phyloP scores from a whole-genome alignment of 805 yeast species.

The Candida taoyuanica region DNA sequence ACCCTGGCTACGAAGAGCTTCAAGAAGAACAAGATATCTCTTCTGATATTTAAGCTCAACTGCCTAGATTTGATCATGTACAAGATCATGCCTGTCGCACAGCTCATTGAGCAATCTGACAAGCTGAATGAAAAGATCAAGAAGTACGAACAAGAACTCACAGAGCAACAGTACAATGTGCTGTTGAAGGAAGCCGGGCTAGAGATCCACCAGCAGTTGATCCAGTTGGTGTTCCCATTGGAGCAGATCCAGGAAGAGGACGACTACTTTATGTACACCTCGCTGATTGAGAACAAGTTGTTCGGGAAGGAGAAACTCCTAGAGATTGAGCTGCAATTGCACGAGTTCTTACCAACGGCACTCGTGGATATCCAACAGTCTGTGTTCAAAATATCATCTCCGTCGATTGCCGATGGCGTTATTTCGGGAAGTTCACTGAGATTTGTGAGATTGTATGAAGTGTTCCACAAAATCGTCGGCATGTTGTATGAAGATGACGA shows the following conservation, averaged over 20 bases:
- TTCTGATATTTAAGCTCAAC: constrained; percentile 47
- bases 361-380: constrained; percentile 55
- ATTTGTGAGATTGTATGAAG: constrained; percentile 40
- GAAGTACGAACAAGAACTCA: constrained; percentile 35
- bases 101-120: constrained; percentile 31
- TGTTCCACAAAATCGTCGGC: constrained; percentile 32
- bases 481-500: constrained; percentile 33
- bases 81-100: constrained; percentile 45
- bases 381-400: constrained; percentile 58
- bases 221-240: constrained; percentile 69
- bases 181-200: constrained; percentile 51
- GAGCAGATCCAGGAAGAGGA: constrained; percentile 47
- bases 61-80: constrained; percentile 55
- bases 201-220: constrained; percentile 54
- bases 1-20: constrained; percentile 27
- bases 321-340: constrained; percentile 41
- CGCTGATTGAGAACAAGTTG: constrained; percentile 57
- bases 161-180: constrained; percentile 40
- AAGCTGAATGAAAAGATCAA: constrained; percentile 31
- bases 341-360: constrained; percentile 53
- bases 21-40: constrained; percentile 15
- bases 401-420: constrained; percentile 53
- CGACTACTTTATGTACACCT: constrained; percentile 58
- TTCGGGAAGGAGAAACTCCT: constrained; percentile 42
- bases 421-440: constrained; percentile 43